A percentile compares a stretch with the other conserved stretches of the same genome.
phyloP scores from a whole-genome alignment of 2,329 filamentous ascomycete genomes.

The Seiridium cupressi region DNA sequence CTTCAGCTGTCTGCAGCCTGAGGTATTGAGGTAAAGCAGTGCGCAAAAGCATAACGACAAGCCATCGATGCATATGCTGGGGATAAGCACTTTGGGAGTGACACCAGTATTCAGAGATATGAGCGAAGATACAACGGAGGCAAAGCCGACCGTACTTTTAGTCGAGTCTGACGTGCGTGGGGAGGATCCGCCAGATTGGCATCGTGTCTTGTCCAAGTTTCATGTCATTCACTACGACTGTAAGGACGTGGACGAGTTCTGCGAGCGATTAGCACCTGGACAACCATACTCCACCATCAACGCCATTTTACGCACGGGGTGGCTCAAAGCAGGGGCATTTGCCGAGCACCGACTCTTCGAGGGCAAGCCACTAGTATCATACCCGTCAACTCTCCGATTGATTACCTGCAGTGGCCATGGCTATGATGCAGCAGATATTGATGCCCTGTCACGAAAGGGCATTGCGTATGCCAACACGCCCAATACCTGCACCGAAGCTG shows the following conservation, averaged over 20 bases:
- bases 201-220: conserved; percentile 11
- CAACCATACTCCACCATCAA: conserved; percentile 23
- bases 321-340: conserved; percentile 28
- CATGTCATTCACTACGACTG: conserved; percentile 22
- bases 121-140: not conserved
- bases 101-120: not conserved
- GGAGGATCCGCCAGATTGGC: conserved; percentile 10
- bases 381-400: conserved; percentile 49
- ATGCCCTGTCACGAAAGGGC: conserved; percentile 17
- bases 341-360: conserved; percentile 24
- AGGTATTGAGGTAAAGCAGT: no score
- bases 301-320: conserved; percentile 28
- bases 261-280: conserved; percentile 22
- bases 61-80: no score
- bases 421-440: conserved; percentile 62
- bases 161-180: conserved; percentile 11
- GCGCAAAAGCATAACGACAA: no score
- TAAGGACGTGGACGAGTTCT: conserved; percentile 18
- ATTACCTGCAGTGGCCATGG: conserved; percentile 61
- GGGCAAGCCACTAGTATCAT: conserved; percentile 13
- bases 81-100: not conserved
- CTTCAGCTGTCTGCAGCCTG: no score
- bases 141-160: conserved; percentile 13
- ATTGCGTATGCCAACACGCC: not conserved
- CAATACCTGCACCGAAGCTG: not conserved